Evolutionary conservation across 192 early-diverging fungal genomes (phyloP), one percentile per base, ranked within the genome.

Genomic region (Allomyces macrogynus): DNA sequence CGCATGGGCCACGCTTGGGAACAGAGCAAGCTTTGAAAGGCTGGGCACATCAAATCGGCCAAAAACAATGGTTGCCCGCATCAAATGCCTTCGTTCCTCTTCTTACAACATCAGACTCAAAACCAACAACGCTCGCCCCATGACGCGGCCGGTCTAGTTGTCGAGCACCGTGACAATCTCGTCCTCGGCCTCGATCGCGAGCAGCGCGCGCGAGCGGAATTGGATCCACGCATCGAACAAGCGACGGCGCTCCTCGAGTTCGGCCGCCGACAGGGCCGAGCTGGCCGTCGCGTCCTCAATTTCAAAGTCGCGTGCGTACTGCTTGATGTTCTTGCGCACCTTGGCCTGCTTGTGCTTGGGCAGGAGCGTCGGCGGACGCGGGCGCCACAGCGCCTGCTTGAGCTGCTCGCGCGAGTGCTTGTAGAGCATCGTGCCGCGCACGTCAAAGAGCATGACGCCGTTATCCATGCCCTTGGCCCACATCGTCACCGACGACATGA

Each of bases 351-450:
- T 76, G 42, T 86, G 90, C 61, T 75, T 74, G 16, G 85, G 74
- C 44, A 97, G 77, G 63, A 97, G 79, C 60, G 88, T 82, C 60
- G 75, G 73, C 10, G 96, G 94, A 60, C 93, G 87, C 60, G 96
- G 96, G 67, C 96, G 88, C 92, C 94, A 99, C 68, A 90, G 68
- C 60, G 96, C 70, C 81, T 95, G 93, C 79, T 93, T 93, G 73
- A 99, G 91, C 66, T 78, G 74, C 63, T 90, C 86, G 24, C 89
- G 72, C 62, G 73, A 73, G 60, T 87, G 82, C 74, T 86, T 86
- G 71, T 79, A 79, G 26, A 97, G 76, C 66, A 82, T 67, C 70
- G 85, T 77, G 61, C 96, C 96, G 71, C 86, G 86, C 67, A 93
- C 89, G 70, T 89, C 88, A 91, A 92, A 99, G 65, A 96, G 65